Base-by-base conservation (phyloP, 1,284 basidiomycete species). In the Tremellales sp. region DNA sequence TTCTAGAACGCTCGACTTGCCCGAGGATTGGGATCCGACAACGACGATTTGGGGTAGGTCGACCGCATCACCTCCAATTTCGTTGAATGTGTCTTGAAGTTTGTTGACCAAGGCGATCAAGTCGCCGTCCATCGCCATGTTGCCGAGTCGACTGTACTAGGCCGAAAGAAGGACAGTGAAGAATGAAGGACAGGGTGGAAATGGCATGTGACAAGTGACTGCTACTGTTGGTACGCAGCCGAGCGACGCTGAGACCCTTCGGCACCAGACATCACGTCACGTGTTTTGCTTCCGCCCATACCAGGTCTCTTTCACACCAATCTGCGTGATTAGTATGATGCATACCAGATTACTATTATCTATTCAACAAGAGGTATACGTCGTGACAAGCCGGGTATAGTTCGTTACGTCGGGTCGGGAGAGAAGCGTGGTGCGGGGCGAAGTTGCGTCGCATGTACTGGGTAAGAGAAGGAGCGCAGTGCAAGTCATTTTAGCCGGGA, bases 81-180 rank as follows among this genome's bases (percentile, higher is more conserved):
- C 69, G 52, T 75, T 75, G 70, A 77, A 78, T 27, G 76, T 78
- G 62, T 75, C 72, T 53, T 97, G 94, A 42, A 98, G 85, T 77
- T 86, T 87, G 78, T 97, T 97, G 46, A 97, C 94, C 22, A 97
- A 82, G 62, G 86, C 85, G 65, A 97, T 98, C 61, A 97, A 83
- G 74, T 97, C 92, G 46, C 85, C 82, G 75, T 94, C 90, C 90
- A 93, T 89, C 57, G 60, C 80, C 71, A 70, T 70, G 24, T 53
- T 67, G 60, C 10, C 13, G 36, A 8, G 19, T 39, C 8, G 8
- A 26, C 8, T 31, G 29, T 31, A 15, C 10, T 31, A 8, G 29
- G 29, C 29, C 15, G 29, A 31, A 15, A 15, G 29, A 15, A 31
- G 29, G 29, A 31, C 8, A 15, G 29, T 8, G 29, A 31, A 31